Conservation (phyloP, 2,329 filamentous ascomycete genomes). For the Acephala macrosclerotiorum region DNA sequence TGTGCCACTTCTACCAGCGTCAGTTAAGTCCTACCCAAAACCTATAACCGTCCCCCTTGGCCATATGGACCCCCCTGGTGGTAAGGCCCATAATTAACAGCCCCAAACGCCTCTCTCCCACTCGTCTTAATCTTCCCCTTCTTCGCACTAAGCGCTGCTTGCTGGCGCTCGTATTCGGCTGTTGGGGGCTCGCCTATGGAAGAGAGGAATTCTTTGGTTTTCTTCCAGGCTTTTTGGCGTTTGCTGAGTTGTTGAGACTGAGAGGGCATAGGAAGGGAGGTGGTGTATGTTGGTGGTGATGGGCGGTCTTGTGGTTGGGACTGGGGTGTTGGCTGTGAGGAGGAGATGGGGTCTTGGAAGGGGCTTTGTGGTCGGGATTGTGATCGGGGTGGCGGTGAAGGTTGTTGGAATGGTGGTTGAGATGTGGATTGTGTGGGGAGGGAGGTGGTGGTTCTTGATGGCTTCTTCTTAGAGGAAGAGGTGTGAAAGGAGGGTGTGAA, state of each 20-base stretch:
- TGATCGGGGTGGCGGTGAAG: not conserved
- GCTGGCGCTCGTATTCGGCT: constrained; percentile 29
- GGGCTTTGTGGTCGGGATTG: not conserved
- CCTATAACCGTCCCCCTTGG: constrained; percentile 16
- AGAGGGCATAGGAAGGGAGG: not conserved
- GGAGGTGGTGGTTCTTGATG: constrained; percentile 3
- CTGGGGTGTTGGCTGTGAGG: not conserved
- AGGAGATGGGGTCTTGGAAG: not conserved
- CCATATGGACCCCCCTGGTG: constrained; percentile 20
- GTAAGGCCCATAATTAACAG: constrained; percentile 31
- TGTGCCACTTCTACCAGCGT: too few species aligned
- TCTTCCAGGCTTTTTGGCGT: constrained; percentile 23
- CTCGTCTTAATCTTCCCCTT: constrained; percentile 24
- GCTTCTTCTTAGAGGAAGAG: constrained; percentile 3
- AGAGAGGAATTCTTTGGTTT: constrained; percentile 32
- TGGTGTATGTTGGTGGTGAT: not conserved
- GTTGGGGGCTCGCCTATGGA: constrained; percentile 32
- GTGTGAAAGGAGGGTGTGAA: not conserved
- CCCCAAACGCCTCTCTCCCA: constrained; percentile 27
- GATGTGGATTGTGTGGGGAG: constrained; percentile 1
- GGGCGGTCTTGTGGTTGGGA: not conserved
- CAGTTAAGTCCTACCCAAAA: too few species aligned
- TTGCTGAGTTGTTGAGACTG: constrained; percentile 5
- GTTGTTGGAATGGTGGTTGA: not conserved
- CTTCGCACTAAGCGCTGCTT: constrained; percentile 13